Conservation (phyloP, 2,329 filamentous ascomycete genomes). For the Ophiognomonia clavigignenti-juglandacearum region DNA sequence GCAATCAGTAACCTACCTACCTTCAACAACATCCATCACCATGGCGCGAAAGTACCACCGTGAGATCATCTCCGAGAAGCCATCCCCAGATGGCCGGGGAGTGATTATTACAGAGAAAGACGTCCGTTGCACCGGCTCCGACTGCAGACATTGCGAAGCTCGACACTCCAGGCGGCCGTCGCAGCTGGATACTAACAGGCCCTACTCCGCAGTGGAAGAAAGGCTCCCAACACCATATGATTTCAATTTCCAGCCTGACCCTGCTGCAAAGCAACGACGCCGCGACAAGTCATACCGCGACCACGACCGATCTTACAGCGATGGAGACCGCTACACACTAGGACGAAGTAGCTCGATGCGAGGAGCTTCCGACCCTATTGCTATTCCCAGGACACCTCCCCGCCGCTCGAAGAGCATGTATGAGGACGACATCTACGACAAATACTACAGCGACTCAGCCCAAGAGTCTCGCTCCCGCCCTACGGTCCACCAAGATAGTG, state of each 20-base stretch:
- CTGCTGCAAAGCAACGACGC: conserved; percentile 11
- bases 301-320: conserved; percentile 10
- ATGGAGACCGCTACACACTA: conserved; percentile 13
- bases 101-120: conserved; percentile 2
- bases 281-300: conserved; percentile 11
- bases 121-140: conserved; percentile 3
- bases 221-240: conserved; percentile 15
- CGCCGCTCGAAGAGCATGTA: conserved; percentile 14
- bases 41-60: conserved; percentile 5
- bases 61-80: conserved; percentile 5
- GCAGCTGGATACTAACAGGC: not conserved
- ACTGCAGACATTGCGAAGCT: conserved; percentile 3
- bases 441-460: conserved; percentile 9
- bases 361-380: conserved; percentile 8
- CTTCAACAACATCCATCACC: not conserved
- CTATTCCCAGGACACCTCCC: conserved; percentile 10
- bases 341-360: conserved; percentile 10
- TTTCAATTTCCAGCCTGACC: conserved; percentile 11
- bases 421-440: conserved; percentile 6
- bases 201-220: conserved; percentile 12
- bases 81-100: conserved; percentile 1
- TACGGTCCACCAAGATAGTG: conserved; percentile 2
- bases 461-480: conserved; percentile 9
- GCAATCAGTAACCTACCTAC: not conserved
- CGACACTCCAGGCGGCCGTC: not conserved